Evolutionary conservation across 2,329 filamentous ascomycete genomes (phyloP), one percentile per base, ranked within the genome.

Genomic region (Trematosphaeria pertusa): DNA sequence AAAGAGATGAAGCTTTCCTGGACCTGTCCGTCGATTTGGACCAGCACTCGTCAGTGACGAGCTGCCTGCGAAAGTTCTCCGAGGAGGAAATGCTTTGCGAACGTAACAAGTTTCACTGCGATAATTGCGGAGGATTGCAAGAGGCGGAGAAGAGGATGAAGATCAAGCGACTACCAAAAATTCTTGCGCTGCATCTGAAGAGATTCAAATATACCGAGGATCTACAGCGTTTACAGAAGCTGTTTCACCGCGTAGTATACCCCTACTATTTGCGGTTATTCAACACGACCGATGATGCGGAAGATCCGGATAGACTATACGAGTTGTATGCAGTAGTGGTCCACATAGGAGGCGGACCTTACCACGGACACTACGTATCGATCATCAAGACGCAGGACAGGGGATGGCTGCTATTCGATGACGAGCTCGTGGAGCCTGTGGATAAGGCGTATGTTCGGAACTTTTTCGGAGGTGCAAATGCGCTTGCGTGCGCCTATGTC

Each of bases 111-210:
- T 99, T 99, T 59, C 93, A 99, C 68, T 99, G 94, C 74, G 94
- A 99, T 70, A 92, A 92, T 62, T 99, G 94, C 61, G 94, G 94
- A 42, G 94, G 94, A 2, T 77, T 99, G 44, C 94, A 99, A 73
- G 94, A 99, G 74, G 94, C 94, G 0, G 94, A 99, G 73, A 99
- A 97, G 78, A 85, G 94, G 55, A 99, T 99, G 94, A 99, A 97
- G 78, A 93, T 99, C 61, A 97, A 99, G 77, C 85, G 89, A 42
- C 76, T 97, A 65, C 94, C 94, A 3, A 91, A 90, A 65, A 91
- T 99, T 49, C 75, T 99, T 54, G 92, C 94, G 4, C 77, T 99
- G 47, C 94, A 99, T 68, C 75, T 99, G 53, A 99, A 99, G 75
- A 85, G 94, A 46, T 99, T 99, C 79, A 97, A 97, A 75, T 99